Base-by-base conservation (phyloP, 306 rosid genomes). In the Cicer chorassanicum region DNA sequence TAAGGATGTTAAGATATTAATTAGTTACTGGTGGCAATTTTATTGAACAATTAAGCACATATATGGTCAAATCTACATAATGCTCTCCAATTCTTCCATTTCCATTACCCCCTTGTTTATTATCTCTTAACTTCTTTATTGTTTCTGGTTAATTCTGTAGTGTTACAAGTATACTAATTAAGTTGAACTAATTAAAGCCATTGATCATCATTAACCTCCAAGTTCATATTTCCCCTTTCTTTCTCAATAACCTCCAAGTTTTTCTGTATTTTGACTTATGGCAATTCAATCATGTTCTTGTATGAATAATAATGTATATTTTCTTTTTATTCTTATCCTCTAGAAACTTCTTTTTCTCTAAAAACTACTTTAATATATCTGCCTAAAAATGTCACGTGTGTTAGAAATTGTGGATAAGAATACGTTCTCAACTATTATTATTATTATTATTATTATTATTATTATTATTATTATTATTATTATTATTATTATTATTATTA, bases 331-430 rank as follows among this genome's bases (percentile, higher is more conserved):
- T 19, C 57, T 56, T 81, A 49, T 60, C 68, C 54, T 42, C 51
- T 43, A 34, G 46, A 75, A 62, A 34, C 68, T 38, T 51, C 34
- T 81, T 68, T 5, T 29, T 29, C 36, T 29, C 36, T 29, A 29
- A 24, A 75, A 61, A 34, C 68, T 38, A 61, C 42, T 81, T 68
- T 5, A 75, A 24, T 24, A 68, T 62, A 68, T 68, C 21, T 5
- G 7, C 46, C 36, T 18, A 36, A 19, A 72, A 57, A 68, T n/a
- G 15, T 57, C 73, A 80, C 60, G 60, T 60, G 73, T 39, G 73
- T 24, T 59, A 66, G 68, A 44, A 72, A 34, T 46, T 53, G 9
- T 55, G 68, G 76, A 66, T 55, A 54, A 73, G 65, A 51, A 16
- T 10, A n/a, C 11, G 5, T 39, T 14, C 13, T 48, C 56, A 51